A percentile compares a stretch with the other conserved stretches of the same genome.
Evolutionary conservation across 225 moss, liverwort and hornwort species (phyloP).

Genomic region (Sphagnum tenellum): DNA sequence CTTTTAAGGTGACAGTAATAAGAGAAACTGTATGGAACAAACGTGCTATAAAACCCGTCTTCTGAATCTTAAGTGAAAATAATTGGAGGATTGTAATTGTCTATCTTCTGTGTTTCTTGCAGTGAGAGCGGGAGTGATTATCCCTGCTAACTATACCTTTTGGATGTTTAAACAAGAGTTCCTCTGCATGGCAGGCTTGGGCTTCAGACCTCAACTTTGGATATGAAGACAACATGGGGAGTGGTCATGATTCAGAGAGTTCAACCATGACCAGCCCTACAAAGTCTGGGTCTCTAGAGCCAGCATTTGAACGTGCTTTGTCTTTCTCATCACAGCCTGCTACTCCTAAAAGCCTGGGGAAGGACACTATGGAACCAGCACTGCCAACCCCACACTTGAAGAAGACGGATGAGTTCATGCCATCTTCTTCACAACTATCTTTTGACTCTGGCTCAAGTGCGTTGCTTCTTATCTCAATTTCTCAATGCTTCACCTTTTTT

Average conservation of each 20-base stretch:
- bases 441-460: conserved; percentile 22
- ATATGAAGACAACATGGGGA: conserved; percentile 31
- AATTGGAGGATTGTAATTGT: too few relatives aligned
- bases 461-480: conserved; percentile 1
- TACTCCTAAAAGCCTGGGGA: conserved; percentile 9
- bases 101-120: too few relatives aligned
- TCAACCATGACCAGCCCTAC: conserved; percentile 39
- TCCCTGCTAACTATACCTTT: too few relatives aligned
- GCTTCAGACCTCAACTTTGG: conserved; percentile 21
- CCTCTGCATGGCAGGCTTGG: conserved; percentile 23
- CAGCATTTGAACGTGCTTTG: conserved; percentile 20
- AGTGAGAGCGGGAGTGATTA: too few relatives aligned
- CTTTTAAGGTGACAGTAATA: too few relatives aligned
- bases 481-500: too few relatives aligned
- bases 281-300: conserved; percentile 30
- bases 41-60: too few relatives aligned
- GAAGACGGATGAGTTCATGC: conserved; percentile 17
- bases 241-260: conserved; percentile 35
- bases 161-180: too few relatives aligned
- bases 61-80: too few relatives aligned
- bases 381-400: conserved; percentile 20
- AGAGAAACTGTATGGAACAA: too few relatives aligned
- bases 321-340: conserved; percentile 21
- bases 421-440: conserved; percentile 31
- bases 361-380: conserved; percentile 12